These are phyloP conservation scores for Barbarea vulgaris DNA, from an alignment of 345 rosid species.

Conservation along the genomic window DNA sequence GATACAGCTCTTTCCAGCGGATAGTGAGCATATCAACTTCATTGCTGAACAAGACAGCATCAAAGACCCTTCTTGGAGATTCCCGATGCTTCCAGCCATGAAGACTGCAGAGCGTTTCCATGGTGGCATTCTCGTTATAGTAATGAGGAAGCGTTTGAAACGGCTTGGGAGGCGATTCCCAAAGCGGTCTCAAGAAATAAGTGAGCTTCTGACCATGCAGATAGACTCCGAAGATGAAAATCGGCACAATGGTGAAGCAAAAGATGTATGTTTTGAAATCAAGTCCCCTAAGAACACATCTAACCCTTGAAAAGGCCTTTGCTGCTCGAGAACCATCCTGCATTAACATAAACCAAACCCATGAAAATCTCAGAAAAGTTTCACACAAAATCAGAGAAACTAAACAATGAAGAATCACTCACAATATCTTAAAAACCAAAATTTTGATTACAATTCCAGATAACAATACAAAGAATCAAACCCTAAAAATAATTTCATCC, in stretches of 20 bases:
- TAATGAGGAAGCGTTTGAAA: constrained; percentile 67
- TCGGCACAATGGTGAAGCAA: constrained; percentile 29
- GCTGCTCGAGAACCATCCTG: constrained; percentile 44
- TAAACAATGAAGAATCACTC: not conserved
- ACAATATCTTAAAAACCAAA: not conserved
- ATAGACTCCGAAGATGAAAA: constrained; percentile 30
- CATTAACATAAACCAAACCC: not conserved
- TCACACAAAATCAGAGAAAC: not conserved
- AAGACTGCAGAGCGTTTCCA: constrained; percentile 74
- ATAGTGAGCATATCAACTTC: constrained; percentile 78
- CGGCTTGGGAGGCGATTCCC: constrained; percentile 39
- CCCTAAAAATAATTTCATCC: constrained; percentile 12
- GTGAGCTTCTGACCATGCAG: constrained; percentile 42
- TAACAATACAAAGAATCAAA: constrained; percentile 11
- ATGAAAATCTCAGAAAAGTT: not conserved
- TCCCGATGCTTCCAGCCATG: constrained; percentile 90
- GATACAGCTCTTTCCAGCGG: constrained; percentile 89
- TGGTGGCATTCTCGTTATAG: constrained; percentile 69
- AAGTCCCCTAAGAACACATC: constrained; percentile 39
- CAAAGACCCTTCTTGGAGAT: constrained; percentile 81
- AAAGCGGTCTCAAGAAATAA: constrained; percentile 38
- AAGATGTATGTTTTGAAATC: constrained; percentile 41
- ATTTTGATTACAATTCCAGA: not conserved
- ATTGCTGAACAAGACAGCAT: constrained; percentile 83
- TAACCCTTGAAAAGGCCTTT: constrained; percentile 36